Percentiles rank a stretch among this genome's conserved stretches.
Evolutionary conservation across 108 stramenopile genomes (phyloP).

Genomic region (Nitzschia sp.): DNA sequence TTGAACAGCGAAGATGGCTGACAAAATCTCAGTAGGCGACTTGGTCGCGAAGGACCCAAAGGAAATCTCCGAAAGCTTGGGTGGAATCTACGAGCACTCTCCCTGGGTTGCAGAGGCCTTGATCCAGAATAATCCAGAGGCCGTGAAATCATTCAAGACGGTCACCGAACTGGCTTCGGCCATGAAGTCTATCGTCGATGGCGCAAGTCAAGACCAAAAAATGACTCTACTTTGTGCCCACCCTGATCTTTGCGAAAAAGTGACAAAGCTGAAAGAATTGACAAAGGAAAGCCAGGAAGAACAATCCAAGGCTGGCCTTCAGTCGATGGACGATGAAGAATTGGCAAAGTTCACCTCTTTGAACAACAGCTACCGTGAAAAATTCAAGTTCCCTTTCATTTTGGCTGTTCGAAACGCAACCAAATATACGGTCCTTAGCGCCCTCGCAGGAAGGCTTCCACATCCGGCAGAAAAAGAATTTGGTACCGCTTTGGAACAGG

Average conservation of each 20-base stretch:
- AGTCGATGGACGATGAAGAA: conserved; percentile 66
- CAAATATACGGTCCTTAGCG: conserved; percentile 77
- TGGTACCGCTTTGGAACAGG: conserved; percentile 66
- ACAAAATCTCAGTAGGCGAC: conserved; percentile 26
- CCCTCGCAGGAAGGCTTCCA: conserved; percentile 60
- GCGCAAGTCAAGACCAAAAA: conserved; percentile 51
- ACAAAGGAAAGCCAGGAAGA: conserved; percentile 76
- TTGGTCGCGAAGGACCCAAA: conserved; percentile 19
- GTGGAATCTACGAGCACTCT: conserved; percentile 87
- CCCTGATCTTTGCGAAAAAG: conserved; percentile 63
- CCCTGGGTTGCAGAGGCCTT: conserved; percentile 75
- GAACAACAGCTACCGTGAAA: conserved; percentile 66
- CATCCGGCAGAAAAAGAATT: conserved; percentile 58
- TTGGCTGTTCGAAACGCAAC: conserved; percentile 85
- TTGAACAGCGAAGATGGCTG: neutral
- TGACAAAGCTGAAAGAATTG: conserved; percentile 43
- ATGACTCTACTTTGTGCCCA: conserved; percentile 66
- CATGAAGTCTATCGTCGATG: conserved; percentile 60
- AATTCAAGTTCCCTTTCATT: conserved; percentile 85
- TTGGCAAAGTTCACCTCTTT: conserved; percentile 44
- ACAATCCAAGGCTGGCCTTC: conserved; percentile 73
- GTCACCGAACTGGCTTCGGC: conserved; percentile 55
- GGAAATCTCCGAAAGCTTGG: conserved; percentile 48
- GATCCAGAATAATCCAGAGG: conserved; percentile 21
- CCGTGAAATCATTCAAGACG: conserved; percentile 23